phyloP scores from a whole-genome alignment of 345 rosid species.

The Ricinus communis region DNA sequence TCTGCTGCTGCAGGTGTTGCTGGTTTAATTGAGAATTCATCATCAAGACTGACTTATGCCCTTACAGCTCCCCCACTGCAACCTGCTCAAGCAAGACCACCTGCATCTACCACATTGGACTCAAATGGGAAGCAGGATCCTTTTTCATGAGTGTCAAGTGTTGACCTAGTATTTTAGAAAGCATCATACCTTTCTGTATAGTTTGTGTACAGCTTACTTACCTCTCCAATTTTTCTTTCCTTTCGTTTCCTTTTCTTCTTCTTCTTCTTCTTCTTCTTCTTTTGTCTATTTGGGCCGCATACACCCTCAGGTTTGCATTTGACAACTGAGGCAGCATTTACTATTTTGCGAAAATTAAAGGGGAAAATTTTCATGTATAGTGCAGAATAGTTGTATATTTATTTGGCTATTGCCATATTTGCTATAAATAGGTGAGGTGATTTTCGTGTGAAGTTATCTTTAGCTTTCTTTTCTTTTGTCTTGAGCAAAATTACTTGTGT shows the following conservation, averaged over 20 bases:
- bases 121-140: constrained; percentile 42
- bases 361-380: constrained; percentile 28
- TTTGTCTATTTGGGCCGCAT: not conserved
- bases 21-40: constrained; percentile 86
- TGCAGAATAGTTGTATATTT: constrained; percentile 31
- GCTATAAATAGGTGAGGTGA: constrained; percentile 24
- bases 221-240: not conserved
- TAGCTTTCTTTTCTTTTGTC: not conserved
- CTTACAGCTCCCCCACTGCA: constrained; percentile 77
- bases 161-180: constrained; percentile 11
- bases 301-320: not conserved
- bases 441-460: constrained; percentile 23
- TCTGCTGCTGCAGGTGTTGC: constrained; percentile 96
- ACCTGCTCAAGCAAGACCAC: constrained; percentile 34
- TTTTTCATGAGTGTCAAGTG: constrained; percentile 24
- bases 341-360: not conserved
- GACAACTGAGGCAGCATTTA: constrained; percentile 3
- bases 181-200: constrained; percentile 27
- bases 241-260: too few species aligned
- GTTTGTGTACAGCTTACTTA: constrained; percentile 44
- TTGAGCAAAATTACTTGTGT: not conserved
- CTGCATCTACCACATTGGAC: constrained; percentile 27
- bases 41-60: constrained; percentile 74
- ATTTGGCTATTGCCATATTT: constrained; percentile 19
- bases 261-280: too few species aligned